Conservation (phyloP, 345 rosid genomes). For the Eucalyptus pauciflora region DNA sequence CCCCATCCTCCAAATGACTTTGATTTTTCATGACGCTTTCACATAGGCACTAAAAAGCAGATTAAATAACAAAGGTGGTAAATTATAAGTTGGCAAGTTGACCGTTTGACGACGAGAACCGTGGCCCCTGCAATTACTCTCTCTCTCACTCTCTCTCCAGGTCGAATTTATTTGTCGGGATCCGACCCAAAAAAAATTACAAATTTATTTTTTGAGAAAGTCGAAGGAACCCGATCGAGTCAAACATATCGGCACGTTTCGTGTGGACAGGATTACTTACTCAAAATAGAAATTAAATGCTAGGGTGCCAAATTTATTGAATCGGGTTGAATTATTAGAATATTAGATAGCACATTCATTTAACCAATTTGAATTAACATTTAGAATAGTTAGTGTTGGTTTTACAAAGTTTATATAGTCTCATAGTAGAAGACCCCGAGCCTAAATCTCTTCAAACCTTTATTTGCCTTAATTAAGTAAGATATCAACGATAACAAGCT, state of each 20-base stretch:
- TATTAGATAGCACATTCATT: background rate
- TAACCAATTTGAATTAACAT: background rate
- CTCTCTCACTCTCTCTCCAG: background rate
- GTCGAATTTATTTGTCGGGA: background rate
- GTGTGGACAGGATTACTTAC: background rate
- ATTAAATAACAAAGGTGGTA: background rate
- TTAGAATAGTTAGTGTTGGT: background rate
- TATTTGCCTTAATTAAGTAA: background rate
- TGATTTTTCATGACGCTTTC: background rate
- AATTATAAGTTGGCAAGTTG: background rate
- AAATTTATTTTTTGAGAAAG: background rate
- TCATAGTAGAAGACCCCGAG: background rate
- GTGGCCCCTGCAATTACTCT: background rate
- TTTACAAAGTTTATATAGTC: background rate
- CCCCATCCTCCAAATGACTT: background rate
- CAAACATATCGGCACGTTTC: background rate
- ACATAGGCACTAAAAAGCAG: background rate
- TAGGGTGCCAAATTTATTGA: background rate
- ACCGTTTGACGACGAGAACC: background rate
- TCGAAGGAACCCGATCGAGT: background rate
- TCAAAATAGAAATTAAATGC: background rate
- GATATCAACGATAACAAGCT: background rate
- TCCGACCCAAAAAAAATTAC: background rate
- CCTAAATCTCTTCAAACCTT: background rate
- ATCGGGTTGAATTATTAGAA: background rate